A percentile compares a stretch with the other conserved stretches of the same genome.
phyloP scores from a whole-genome alignment of 2,329 filamentous ascomycete species.

The Beauveria australis region DNA sequence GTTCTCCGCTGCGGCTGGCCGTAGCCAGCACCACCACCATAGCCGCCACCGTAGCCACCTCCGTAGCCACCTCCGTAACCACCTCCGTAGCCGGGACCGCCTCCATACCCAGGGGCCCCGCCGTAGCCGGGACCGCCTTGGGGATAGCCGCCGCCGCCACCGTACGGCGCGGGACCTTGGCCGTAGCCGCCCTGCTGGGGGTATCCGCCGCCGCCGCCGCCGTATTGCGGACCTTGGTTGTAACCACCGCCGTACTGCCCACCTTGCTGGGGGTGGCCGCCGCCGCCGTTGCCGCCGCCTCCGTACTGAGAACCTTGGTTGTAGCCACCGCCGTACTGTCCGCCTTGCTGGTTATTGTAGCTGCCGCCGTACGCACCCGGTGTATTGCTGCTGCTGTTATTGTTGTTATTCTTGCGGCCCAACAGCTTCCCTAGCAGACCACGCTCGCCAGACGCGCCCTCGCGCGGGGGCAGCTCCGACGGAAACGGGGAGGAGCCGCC shows the following conservation, averaged over 20 bases:
- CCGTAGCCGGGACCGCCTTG: slow-evolving; percentile 22
- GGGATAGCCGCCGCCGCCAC: slow-evolving; percentile 14
- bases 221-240: slow-evolving; percentile 12
- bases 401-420: slow-evolving; percentile 36
- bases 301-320: neutral
- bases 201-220: slow-evolving; percentile 19
- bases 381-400: slow-evolving; percentile 14
- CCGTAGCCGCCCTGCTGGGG: slow-evolving; percentile 23
- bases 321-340: slow-evolving; percentile 15
- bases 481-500: slow-evolving; percentile 7
- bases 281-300: slow-evolving; percentile 8
- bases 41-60: slow-evolving; percentile 23
- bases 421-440: slow-evolving; percentile 47
- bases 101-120: slow-evolving; percentile 25
- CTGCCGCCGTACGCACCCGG: slow-evolving; percentile 7
- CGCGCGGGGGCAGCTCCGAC: slow-evolving; percentile 5
- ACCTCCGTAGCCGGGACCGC: slow-evolving; percentile 23
- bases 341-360: slow-evolving; percentile 23
- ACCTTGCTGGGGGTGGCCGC: slow-evolving; percentile 19
- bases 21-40: slow-evolving; percentile 16
- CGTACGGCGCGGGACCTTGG: slow-evolving; percentile 19
- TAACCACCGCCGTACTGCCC: slow-evolving; percentile 18
- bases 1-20: slow-evolving; percentile 34
- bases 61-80: slow-evolving; percentile 26
- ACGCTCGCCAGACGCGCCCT: slow-evolving; percentile 26